Percentiles rank a stretch among this genome's conserved stretches.
Evolutionary conservation across 78 protist genomes (phyloP).

Genomic region (Polysphondylium violaceum): DNA sequence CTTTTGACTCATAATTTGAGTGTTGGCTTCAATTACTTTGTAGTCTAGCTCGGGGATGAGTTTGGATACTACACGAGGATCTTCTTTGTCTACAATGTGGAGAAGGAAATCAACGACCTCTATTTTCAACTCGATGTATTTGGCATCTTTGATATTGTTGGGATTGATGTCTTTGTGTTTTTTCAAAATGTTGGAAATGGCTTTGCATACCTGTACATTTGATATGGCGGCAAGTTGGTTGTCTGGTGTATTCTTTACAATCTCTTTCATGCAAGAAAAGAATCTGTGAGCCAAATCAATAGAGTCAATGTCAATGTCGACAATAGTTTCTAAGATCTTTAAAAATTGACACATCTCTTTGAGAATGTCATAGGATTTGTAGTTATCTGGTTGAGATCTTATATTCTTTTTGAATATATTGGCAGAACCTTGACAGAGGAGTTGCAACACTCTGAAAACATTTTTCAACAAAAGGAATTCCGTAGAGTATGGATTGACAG

Average conservation of each 20-base stretch:
- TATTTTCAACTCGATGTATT: slow-evolving; percentile 63
- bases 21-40: slow-evolving; percentile 56
- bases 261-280: slow-evolving; percentile 63
- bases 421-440: slow-evolving; percentile 70
- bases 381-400: slow-evolving; percentile 69
- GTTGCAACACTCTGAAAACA: slow-evolving; percentile 53
- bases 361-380: slow-evolving; percentile 70
- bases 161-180: slow-evolving; percentile 19
- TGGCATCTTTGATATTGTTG: neutral
- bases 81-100: slow-evolving; percentile 60
- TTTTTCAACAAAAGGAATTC: slow-evolving; percentile 45
- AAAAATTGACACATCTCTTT: slow-evolving; percentile 72
- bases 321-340: slow-evolving; percentile 63
- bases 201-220: slow-evolving; percentile 71
- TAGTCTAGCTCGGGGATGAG: slow-evolving; percentile 68
- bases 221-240: slow-evolving; percentile 61
- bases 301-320: slow-evolving; percentile 34
- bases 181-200: slow-evolving; percentile 44
- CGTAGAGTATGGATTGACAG: slow-evolving; percentile 39
- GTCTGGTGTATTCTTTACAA: slow-evolving; percentile 68
- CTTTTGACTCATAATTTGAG: slow-evolving; percentile 13
- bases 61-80: slow-evolving; percentile 42
- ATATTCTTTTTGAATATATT: slow-evolving; percentile 52
- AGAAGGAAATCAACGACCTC: slow-evolving; percentile 69
- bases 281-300: slow-evolving; percentile 48